Base-by-base conservation (phyloP, 768 basidiomycete species). In the Tylopilus intermedius region DNA sequence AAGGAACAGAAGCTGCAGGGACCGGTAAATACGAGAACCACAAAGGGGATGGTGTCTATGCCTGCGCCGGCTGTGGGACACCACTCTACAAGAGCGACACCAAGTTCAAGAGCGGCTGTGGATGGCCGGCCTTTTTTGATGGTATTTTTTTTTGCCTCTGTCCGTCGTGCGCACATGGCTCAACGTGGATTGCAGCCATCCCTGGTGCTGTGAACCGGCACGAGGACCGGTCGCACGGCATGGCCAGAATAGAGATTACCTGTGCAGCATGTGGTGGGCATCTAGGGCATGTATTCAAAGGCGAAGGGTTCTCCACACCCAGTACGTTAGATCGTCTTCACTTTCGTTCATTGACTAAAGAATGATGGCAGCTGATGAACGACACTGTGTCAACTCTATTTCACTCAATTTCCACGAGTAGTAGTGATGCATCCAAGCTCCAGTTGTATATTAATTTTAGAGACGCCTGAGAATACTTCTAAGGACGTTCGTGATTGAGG, bases 91-190 rank as follows among this genome's bases (percentile, higher is more conserved):
- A 85, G 76, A 90, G 88, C 62, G 76, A 75, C 26, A 93, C 91
- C 58, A 96, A 96, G 72, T 96, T 95, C 71, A 79, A 87, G 61
- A 93, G 90, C 53, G 91, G 92, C 8, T 95, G 91, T 62, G 94
- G 94, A 22, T 97, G 94, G 94, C 94, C 94, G n/a, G 91, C 94
- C 1, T 97, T 96, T 78, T 97, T 87, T 66, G 94, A 95, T 65
- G 88, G 88, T 88, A 56, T 51, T 72, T 60, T 8, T 22, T 21
- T 30, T 30, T 4, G 2, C 9, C 2, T 52, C 40, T 33, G 7
- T 32, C 13, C 7, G 27, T 21, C 33, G 9, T 46, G 24, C 24
- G 7, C 24, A 18, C 24, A 46, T 47, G 9, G 40, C 49, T 54
- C n/a, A 58, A 35, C 11, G 24, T 41, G 8, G n/a, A 3, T 39